These are phyloP conservation scores for Akanthomyces lecanii DNA, from an alignment of 2,329 filamentous ascomycete species.

Conservation along the genomic window DNA sequence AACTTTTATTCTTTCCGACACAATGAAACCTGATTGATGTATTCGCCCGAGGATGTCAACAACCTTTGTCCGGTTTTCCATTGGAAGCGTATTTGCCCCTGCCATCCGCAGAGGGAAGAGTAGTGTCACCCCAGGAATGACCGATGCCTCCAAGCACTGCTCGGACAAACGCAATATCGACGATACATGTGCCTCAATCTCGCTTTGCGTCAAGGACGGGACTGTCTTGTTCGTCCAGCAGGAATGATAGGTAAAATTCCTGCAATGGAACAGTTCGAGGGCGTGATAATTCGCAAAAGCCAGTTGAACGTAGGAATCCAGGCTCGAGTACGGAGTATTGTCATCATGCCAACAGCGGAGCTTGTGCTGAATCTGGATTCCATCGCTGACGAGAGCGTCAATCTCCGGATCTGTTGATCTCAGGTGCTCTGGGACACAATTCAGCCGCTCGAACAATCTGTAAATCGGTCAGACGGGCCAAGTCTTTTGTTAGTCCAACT, in stretches of 20 bases:
- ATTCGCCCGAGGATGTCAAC: constrained; percentile 16
- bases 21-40: constrained; percentile 23
- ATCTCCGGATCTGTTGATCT: constrained; percentile 11
- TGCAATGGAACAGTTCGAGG: constrained; percentile 22
- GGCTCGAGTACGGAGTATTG: neutral
- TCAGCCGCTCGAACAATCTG: neutral
- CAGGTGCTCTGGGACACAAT: neutral
- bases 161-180: neutral
- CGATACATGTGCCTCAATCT: neutral
- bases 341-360: neutral
- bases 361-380: constrained; percentile 12
- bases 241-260: constrained; percentile 24
- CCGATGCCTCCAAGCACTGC: neutral
- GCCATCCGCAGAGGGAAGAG: neutral
- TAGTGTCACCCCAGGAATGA: neutral
- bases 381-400: constrained; percentile 13
- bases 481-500: neutral
- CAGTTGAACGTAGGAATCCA: constrained; percentile 14
- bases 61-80: constrained; percentile 10
- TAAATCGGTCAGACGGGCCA: constrained; percentile 4
- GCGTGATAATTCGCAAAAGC: constrained; percentile 20
- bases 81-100: neutral
- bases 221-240: constrained; percentile 19
- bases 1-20: constrained; percentile 21
- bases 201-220: constrained; percentile 11